These are phyloP conservation scores for Teunomyces tritomae DNA, from an alignment of 805 yeast species.

Conservation along the genomic window DNA sequence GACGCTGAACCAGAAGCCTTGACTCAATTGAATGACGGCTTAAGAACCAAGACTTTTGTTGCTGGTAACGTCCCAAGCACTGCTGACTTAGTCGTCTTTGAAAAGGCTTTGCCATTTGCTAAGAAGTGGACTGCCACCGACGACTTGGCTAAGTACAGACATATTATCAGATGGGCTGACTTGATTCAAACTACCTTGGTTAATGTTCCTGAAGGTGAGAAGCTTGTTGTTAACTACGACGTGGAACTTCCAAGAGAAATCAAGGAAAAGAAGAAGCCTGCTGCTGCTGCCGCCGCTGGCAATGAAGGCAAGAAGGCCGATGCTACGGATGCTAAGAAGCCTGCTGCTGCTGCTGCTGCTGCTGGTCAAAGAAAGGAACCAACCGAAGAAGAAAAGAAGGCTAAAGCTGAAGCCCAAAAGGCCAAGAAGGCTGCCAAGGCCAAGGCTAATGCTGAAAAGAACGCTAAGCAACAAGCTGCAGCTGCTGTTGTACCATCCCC, in stretches of 20 bases:
- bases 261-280: slow-evolving; percentile 56
- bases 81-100: slow-evolving; percentile 71
- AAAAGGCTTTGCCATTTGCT: slow-evolving; percentile 60
- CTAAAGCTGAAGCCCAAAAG: slow-evolving; percentile 56
- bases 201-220: slow-evolving; percentile 52
- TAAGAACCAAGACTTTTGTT: slow-evolving; percentile 69
- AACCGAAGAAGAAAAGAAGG: slow-evolving; percentile 43
- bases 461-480: slow-evolving; percentile 47
- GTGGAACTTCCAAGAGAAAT: slow-evolving; percentile 72
- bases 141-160: slow-evolving; percentile 67
- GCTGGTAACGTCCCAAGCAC: slow-evolving; percentile 64
- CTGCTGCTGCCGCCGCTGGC: slow-evolving; percentile 21
- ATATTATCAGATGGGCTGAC: slow-evolving; percentile 90
- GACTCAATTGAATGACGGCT: slow-evolving; percentile 58
- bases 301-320: slow-evolving; percentile 25
- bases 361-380: slow-evolving; percentile 21
- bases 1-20: slow-evolving; percentile 41
- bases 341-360: slow-evolving; percentile 12
- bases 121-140: slow-evolving; percentile 52
- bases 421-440: slow-evolving; percentile 64
- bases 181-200: slow-evolving; percentile 70
- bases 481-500: slow-evolving; percentile 72
- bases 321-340: slow-evolving; percentile 38
- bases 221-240: slow-evolving; percentile 56
- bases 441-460: slow-evolving; percentile 51